Percentiles rank a stretch among this genome's conserved stretches.
Evolutionary conservation across 83 land plant genomes (phyloP).

Genomic region (Larix sibirica): DNA sequence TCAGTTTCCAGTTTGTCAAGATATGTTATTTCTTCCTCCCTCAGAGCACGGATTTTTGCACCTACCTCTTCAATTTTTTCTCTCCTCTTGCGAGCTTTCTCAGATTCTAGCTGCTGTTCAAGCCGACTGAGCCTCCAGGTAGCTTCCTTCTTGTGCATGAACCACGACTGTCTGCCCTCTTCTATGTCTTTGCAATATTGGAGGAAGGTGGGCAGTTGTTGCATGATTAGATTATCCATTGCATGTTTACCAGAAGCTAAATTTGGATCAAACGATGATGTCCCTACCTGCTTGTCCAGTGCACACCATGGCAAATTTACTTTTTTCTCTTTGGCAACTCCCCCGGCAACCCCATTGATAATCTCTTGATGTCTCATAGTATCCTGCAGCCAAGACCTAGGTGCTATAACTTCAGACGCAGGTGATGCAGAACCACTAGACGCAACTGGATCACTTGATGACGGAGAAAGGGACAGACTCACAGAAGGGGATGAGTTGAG

Average conservation of each 20-base stretch:
- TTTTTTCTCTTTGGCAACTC: constrained; percentile 1
- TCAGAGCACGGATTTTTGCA: constrained; percentile 15
- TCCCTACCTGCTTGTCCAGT: neutral
- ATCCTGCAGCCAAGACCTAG: constrained; percentile 14
- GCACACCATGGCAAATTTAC: constrained; percentile 10
- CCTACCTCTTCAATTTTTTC: constrained; percentile 28
- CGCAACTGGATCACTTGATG: constrained; percentile 11
- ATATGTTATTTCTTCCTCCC: constrained; percentile 25
- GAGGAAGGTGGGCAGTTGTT: constrained; percentile 8
- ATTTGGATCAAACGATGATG: constrained; percentile 10
- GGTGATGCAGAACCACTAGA: constrained; percentile 16
- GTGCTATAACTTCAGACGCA: constrained; percentile 16
- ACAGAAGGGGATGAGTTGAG: constrained; percentile 15
- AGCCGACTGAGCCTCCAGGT: constrained; percentile 31
- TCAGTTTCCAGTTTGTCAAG: constrained; percentile 27
- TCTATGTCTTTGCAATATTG: constrained; percentile 30
- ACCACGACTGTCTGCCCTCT: constrained; percentile 22
- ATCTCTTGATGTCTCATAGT: neutral
- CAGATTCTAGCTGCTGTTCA: constrained; percentile 40
- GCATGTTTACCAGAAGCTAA: constrained; percentile 7
- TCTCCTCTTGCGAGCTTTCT: constrained; percentile 25
- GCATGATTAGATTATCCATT: constrained; percentile 2
- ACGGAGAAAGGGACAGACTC: constrained; percentile 16
- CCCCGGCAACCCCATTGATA: constrained; percentile 4
- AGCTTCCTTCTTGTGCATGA: constrained; percentile 28